Evolutionary conservation across 2,329 filamentous ascomycete species (phyloP), one percentile per base, ranked within the genome.

Genomic region (Lasiodiplodia sp.): DNA sequence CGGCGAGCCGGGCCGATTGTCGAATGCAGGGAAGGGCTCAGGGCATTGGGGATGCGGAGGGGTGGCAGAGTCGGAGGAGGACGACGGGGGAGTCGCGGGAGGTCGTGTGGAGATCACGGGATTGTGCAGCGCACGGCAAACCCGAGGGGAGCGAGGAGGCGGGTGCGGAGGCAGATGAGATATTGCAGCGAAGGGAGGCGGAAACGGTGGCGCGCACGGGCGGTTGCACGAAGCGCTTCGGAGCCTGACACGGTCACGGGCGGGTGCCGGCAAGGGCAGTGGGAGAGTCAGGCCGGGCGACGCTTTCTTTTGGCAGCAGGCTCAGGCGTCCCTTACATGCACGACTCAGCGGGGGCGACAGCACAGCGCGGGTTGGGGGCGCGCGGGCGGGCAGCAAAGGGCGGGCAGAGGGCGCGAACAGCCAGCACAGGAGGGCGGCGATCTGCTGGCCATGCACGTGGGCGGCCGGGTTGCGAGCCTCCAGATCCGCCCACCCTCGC

Each of bases 51-150:
- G 60, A 18, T 37, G 37, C 38, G 58, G 40, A 34, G 40, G 58
- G 58, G 58, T 58, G 57, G 23, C 58, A 44, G 58, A 16, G 58
- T 31, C 38, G 64, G 38, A 21, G 53, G 28, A 4, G 52, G 53
- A 52, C 40, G 28, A 44, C 64, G 49, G 57, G 66, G 68, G 69
- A 40, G 70, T 56, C 66, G 60, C 70, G 55, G 71, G 70, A 72
- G 74, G 64, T 56, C 37, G 64, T 47, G 65, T 67, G 40, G 65
- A 58, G 37, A 38, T 56, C 28, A 58, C 28, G 65, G 40, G 65
- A 66, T 23, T 18, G 18, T 25, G 62, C 51, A 28, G 52, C 49
- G 28, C 40, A 34, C 58, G 28, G 40, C 40, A 44, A 18, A n/a
- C 38, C 31, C 12, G 65, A 58, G 65, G 65, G 53, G 52, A 58